Conservation (phyloP, 768 basidiomycete species). For the Naganishia friedmannii region DNA sequence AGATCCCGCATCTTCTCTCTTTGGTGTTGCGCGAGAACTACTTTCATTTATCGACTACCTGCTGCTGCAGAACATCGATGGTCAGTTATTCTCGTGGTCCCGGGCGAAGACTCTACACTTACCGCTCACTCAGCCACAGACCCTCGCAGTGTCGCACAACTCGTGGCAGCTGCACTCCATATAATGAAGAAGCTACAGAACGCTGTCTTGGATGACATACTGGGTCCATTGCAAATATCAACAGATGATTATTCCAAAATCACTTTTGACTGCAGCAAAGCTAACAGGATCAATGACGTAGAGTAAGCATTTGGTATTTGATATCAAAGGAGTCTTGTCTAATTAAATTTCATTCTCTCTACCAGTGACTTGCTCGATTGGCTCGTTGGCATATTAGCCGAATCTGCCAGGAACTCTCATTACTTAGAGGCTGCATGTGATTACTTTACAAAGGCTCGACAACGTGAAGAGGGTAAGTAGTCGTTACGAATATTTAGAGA, state of each 20-base stretch:
- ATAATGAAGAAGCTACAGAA: slow-evolving; percentile 1
- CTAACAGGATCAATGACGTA: neutral
- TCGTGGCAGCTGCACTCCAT: neutral
- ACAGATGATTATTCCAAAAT: slow-evolving; percentile 6
- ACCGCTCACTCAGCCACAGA: neutral
- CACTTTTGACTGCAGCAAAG: slow-evolving; percentile 1
- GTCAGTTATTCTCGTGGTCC: neutral
- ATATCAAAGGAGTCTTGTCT: too few relatives aligned
- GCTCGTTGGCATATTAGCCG: neutral
- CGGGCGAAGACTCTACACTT: neutral
- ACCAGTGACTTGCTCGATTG: slow-evolving; percentile 9
- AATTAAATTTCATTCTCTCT: neutral
- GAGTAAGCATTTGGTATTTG: neutral
- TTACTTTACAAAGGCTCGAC: slow-evolving; percentile 5
- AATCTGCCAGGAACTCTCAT: neutral
- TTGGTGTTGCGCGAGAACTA: neutral
- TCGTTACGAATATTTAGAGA: neutral
- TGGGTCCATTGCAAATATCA: neutral
- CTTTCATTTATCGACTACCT: slow-evolving; percentile 1
- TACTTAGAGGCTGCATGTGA: neutral
- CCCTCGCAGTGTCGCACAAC: neutral
- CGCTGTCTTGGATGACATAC: slow-evolving; percentile 4
- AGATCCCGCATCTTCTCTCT: slow-evolving; percentile 13
- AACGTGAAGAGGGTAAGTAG: slow-evolving; percentile 8
- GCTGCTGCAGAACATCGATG: slow-evolving; percentile 11